Percentiles rank a stretch among this genome's conserved stretches.
Conservation (phyloP, 139 green algal genomes). For the Auxenochlorella pyrenoidosa region DNA sequence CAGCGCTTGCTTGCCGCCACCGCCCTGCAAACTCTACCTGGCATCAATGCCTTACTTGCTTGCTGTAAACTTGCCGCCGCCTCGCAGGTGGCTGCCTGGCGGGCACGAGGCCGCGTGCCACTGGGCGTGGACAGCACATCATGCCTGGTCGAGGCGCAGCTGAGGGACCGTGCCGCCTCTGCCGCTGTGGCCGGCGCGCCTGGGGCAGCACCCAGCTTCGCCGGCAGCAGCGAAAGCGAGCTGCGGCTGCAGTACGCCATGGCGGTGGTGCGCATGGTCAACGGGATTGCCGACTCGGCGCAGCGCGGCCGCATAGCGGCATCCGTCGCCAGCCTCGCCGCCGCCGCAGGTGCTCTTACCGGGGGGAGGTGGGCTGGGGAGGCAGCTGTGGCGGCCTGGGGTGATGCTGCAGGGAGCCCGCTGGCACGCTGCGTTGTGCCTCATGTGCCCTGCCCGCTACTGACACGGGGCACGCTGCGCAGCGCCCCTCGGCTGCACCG, state of each 20-base stretch:
- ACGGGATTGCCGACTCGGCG: slow-evolving; percentile 80
- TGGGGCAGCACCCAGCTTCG: not conserved
- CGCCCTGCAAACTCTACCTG: not conserved
- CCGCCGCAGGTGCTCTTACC: slow-evolving; percentile 45
- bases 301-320: slow-evolving; percentile 76
- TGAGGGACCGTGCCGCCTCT: not conserved
- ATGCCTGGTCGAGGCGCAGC: slow-evolving; percentile 57
- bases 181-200: not conserved
- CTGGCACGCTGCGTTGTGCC: too few relatives aligned
- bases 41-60: not conserved
- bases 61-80: not conserved
- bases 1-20: not conserved
- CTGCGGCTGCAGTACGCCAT: slow-evolving; percentile 68
- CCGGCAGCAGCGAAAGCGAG: slow-evolving; percentile 7
- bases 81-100: slow-evolving; percentile 68
- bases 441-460: too few relatives aligned
- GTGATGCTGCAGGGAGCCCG: too few relatives aligned
- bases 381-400: too few relatives aligned
- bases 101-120: slow-evolving; percentile 68
- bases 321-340: slow-evolving; percentile 72
- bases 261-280: slow-evolving; percentile 77
- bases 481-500: too few relatives aligned
- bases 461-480: too few relatives aligned
- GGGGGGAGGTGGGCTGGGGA: not conserved
- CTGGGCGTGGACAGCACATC: slow-evolving; percentile 75